Conservation (phyloP, 2,329 filamentous ascomycete species). For the Arthrocladium fulminans region DNA sequence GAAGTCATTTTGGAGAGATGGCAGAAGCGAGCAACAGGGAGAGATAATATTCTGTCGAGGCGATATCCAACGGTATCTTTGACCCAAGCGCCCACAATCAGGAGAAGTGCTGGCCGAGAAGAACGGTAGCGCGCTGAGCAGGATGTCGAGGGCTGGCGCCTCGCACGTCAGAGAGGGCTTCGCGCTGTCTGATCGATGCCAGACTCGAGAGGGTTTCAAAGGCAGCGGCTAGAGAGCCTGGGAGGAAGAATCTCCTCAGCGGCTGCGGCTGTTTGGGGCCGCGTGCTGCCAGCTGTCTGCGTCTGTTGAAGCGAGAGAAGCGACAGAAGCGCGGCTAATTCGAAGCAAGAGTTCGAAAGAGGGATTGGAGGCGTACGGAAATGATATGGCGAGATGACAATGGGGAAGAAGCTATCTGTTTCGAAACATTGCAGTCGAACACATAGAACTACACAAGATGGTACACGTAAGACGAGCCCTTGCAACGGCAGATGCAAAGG, state of each 20-base stretch:
- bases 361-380: not conserved
- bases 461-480: not conserved
- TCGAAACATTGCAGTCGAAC: not conserved
- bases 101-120: not conserved
- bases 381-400: not conserved
- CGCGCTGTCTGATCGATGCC: constrained; percentile 1
- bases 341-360: not conserved
- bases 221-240: constrained; percentile 4
- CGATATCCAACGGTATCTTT: not conserved
- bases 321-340: constrained; percentile 7
- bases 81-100: constrained; percentile 1
- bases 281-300: not conserved
- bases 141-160: not conserved
- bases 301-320: constrained; percentile 1
- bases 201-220: not conserved
- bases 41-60: constrained; percentile 5
- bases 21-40: not conserved
- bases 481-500: not conserved
- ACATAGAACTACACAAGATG: not conserved
- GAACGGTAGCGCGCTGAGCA: not conserved
- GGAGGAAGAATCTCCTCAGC: not conserved
- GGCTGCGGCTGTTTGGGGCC: constrained; percentile 8
- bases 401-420: not conserved
- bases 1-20: constrained; percentile 4
- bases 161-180: constrained; percentile 5